Conservation (phyloP, 208 protist genomes). For the Acanthamoeba divionensis region DNA sequence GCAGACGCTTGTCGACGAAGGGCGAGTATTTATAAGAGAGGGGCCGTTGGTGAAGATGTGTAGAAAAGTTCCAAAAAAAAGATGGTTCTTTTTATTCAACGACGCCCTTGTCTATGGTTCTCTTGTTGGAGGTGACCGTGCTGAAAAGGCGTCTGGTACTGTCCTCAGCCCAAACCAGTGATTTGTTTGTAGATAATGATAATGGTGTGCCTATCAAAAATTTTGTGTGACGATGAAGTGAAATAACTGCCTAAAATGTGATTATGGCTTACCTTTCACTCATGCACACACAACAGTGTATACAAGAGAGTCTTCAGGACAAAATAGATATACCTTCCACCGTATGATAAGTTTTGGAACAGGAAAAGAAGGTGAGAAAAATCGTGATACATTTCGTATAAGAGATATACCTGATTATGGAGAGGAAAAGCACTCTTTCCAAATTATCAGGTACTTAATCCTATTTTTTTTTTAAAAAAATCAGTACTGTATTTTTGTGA, state of each 20-base stretch:
- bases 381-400: not conserved
- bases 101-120: slow-evolving; percentile 17
- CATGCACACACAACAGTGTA: not conserved
- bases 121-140: not conserved
- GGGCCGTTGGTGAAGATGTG: not conserved
- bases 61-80: slow-evolving; percentile 11
- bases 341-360: slow-evolving; percentile 13
- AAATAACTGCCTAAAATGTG: no score
- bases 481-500: no score
- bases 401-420: not conserved
- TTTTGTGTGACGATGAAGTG: no score
- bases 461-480: no score
- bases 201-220: no score
- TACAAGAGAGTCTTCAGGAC: not conserved
- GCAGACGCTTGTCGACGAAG: slow-evolving; percentile 14
- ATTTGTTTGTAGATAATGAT: not conserved
- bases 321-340: slow-evolving; percentile 24
- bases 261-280: no score
- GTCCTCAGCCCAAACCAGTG: not conserved
- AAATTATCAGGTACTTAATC: slow-evolving; percentile 8
- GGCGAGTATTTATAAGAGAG: not conserved
- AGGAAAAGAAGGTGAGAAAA: not conserved
- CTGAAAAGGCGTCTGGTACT: not conserved
- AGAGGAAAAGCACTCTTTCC: slow-evolving; percentile 19
- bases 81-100: slow-evolving; percentile 38